phyloP scores from a whole-genome alignment of 2,329 filamentous ascomycete genomes.

The Sclerotinia borealis region DNA sequence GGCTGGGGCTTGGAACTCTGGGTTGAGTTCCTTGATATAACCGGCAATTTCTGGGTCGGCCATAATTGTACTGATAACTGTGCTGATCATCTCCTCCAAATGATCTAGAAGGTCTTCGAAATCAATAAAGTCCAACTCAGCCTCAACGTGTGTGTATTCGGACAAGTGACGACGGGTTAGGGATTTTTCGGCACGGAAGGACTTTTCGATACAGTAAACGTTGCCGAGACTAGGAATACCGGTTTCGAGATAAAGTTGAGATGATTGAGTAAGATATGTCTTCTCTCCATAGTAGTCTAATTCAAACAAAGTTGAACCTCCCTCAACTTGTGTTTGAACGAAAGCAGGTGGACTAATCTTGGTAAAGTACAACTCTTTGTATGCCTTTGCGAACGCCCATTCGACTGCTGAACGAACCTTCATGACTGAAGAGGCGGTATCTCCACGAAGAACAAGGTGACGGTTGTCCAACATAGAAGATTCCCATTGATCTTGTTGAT shows the following conservation, averaged over 20 bases:
- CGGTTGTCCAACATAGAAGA: slow-evolving; percentile 53
- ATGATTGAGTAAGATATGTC: slow-evolving; percentile 93
- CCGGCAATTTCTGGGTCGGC: slow-evolving; percentile 65
- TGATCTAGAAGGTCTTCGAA: slow-evolving; percentile 86
- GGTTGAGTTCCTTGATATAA: slow-evolving; percentile 83
- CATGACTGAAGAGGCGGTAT: slow-evolving; percentile 61
- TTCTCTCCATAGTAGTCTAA: slow-evolving; percentile 65
- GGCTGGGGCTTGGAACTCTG: slow-evolving; percentile 72
- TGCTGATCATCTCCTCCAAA: slow-evolving; percentile 64
- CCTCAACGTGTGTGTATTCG: slow-evolving; percentile 96
- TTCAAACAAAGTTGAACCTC: slow-evolving; percentile 56
- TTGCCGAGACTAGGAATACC: slow-evolving; percentile 84
- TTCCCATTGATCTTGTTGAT: slow-evolving; percentile 55
- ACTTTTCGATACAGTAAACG: slow-evolving; percentile 97
- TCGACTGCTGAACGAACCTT: slow-evolving; percentile 65
- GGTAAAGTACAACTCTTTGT: slow-evolving; percentile 56
- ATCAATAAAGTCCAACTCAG: slow-evolving; percentile 90
- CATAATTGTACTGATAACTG: slow-evolving; percentile 65
- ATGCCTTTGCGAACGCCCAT: slow-evolving; percentile 61
- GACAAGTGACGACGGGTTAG: slow-evolving; percentile 89
- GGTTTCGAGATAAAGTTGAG: slow-evolving; percentile 95
- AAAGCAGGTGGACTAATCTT: slow-evolving; percentile 71
- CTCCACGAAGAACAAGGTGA: slow-evolving; percentile 64
- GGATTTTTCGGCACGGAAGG: slow-evolving; percentile 95
- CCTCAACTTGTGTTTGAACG: slow-evolving; percentile 81